Evolutionary conservation across 345 rosid species (phyloP), one percentile per base, ranked within the genome.

Genomic region (Euphorbia lathyris): DNA sequence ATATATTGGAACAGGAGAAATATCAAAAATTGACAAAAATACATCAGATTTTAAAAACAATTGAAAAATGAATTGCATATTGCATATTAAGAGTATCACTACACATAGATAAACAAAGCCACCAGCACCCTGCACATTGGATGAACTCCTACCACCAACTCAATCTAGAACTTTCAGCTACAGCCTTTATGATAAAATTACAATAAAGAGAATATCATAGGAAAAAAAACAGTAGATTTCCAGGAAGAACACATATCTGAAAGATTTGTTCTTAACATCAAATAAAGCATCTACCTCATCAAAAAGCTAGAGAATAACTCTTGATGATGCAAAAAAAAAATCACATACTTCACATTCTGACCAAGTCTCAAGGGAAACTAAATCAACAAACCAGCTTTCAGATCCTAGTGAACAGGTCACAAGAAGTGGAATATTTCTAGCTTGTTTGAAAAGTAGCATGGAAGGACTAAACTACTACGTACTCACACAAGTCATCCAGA

Each of bases 401-500:
- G 32, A 56, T 23, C 60, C 32, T 13, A 3, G 14, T 56, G 26
- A 8, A 56, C 7, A 25, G n/a, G 19, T 47, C n/a, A 16, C 5
- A 0, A 6, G 16, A 47, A 14, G 52, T 13, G 5, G n/a, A 47
- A 9, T 43, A 10, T 43, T 9, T 10, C 48, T 43, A n/a, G n/a
- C n/a, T n/a, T n/a, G n/a, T n/a, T n/a, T n/a, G n/a, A n/a, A n/a
- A n/a, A n/a, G n/a, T n/a, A n/a, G n/a, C n/a, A n/a, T n/a, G n/a
- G n/a, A n/a, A n/a, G n/a, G n/a, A n/a, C n/a, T n/a, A n/a, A n/a
- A n/a, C n/a, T 43, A 43, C 48, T 43, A 11, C 3, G 7, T 5
- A n/a, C 57, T 9, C 57, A n/a, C 9, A 13, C 62, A 58, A 58
- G n/a, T 58, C 62, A 58, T 58, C 17, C 17, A 58, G 62, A 14